Evolutionary conservation across 179 eudicot genomes (phyloP).

Genomic region (Pouteria campechiana): DNA sequence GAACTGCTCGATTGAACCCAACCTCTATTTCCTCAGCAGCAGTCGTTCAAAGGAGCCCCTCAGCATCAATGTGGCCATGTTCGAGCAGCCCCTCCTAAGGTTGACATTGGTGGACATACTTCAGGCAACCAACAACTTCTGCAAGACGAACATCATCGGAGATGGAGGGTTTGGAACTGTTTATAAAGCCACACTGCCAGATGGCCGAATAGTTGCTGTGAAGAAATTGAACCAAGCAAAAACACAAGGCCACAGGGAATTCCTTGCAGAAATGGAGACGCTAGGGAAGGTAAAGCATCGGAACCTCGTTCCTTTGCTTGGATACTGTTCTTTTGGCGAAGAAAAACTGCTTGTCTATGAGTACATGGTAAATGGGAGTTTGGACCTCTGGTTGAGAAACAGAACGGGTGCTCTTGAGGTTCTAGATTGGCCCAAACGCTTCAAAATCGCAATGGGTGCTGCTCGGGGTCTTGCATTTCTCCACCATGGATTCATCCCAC

Average conservation of each 20-base stretch:
- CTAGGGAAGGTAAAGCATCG: constrained; percentile 43
- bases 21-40: constrained; percentile 34
- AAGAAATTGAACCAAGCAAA: constrained; percentile 42
- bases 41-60: constrained; percentile 48
- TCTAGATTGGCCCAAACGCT: constrained; percentile 28
- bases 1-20: constrained; percentile 23
- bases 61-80: constrained; percentile 48
- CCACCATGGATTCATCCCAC: constrained; percentile 46
- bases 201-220: constrained; percentile 26
- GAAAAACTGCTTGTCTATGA: constrained; percentile 48
- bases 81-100: constrained; percentile 37
- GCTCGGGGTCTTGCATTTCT: constrained; percentile 46
- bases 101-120: constrained; percentile 30
- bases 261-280: constrained; percentile 49
- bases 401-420: constrained; percentile 25
- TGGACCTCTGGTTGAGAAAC: constrained; percentile 44
- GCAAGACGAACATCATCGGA: constrained; percentile 31
- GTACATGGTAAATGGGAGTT: constrained; percentile 47
- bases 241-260: constrained; percentile 41
- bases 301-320: constrained; percentile 38
- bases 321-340: constrained; percentile 37
- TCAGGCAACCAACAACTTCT: constrained; percentile 41
- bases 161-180: constrained; percentile 57
- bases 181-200: constrained; percentile 38
- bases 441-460: constrained; percentile 36